A percentile compares a stretch with the other conserved stretches of the same genome.
Evolutionary conservation across 768 basidiomycete genomes (phyloP).

Genomic region (Naematelia aurantialba): DNA sequence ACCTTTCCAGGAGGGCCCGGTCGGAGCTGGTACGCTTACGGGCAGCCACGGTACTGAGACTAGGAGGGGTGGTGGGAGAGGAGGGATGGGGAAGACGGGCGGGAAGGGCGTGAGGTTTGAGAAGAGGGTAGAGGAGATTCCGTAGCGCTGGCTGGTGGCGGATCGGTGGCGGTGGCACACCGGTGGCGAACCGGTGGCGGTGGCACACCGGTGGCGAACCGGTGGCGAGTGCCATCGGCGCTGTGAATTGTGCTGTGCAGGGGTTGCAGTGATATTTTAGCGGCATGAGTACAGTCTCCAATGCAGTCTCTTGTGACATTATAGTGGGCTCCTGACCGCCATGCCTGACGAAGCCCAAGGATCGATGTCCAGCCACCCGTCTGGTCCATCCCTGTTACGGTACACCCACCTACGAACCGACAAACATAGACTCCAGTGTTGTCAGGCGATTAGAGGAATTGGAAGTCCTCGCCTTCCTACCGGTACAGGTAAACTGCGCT

Average conservation of each 20-base stretch:
- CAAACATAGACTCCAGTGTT: not conserved
- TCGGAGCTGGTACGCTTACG: constrained; percentile 38
- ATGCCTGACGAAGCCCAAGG: too few species aligned
- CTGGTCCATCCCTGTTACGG: too few species aligned
- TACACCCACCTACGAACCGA: not conserved
- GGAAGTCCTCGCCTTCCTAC: too few species aligned
- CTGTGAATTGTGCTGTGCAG: too few species aligned
- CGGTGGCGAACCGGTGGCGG: not conserved
- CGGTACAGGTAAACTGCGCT: too few species aligned
- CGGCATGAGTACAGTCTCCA: too few species aligned
- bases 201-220: not conserved
- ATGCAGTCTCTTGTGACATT: too few species aligned
- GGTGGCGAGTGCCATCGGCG: too few species aligned
- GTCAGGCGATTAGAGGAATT: not conserved
- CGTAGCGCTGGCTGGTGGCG: not conserved
- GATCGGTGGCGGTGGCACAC: not conserved
- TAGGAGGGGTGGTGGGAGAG: not conserved
- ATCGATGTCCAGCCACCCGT: too few species aligned
- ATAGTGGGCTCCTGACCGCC: too few species aligned
- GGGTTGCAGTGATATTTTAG: too few species aligned
- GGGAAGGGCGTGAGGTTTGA: not conserved
- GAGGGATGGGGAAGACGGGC: not conserved
- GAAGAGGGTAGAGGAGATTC: not conserved
- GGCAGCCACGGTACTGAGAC: constrained; percentile 27
- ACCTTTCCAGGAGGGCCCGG: constrained; percentile 41